Base-by-base conservation (phyloP, 805 yeast genomes). In the Ogataea corticis region DNA sequence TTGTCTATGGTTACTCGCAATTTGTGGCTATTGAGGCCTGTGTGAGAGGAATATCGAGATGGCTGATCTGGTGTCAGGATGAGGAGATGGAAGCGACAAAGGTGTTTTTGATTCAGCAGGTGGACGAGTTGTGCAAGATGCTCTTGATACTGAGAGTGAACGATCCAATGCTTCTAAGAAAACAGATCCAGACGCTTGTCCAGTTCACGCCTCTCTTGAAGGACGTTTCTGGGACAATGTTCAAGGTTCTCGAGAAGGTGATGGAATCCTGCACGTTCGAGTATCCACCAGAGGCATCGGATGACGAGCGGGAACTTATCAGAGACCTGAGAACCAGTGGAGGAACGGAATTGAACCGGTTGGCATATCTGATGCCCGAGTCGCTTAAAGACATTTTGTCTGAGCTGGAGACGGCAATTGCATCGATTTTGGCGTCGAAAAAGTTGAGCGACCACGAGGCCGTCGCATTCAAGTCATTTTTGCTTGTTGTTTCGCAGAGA, bases 301-400 rank as follows among this genome's bases (percentile, higher is more conserved):
- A 85, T 54, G 95, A 88, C 32, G 83, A 80, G 40, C 75, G 86
- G 25, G 96, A 90, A 51, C 70, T 85, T 7, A 81, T 94, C 34
- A 79, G 96, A 47, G 98, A 94, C 59, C 71, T 95, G 54, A 76
- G 97, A 56, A 85, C 94, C 2, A 84, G 90, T 41, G 87, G 97
- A 65, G 99, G 97, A 33, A 89, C 96, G 0, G 99, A 94, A 65
- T 73, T 94, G 46, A 92, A 94, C 64, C 73, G 99, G 59, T 76
- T 94, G 66, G 99, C 97, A 1, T 85, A 91, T 63, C 75, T 95
- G 63, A 91, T 94, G 86, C 98, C 99, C 0, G 96, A 87, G 55
- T 79, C 96, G 0, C 72, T 94, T 54, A 86, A 84, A 63, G 80
- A 79, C 51, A 90, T 92, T 11, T 83, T 87, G 54, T 79, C 78